phyloP scores from a whole-genome alignment of 1,284 basidiomycete species.

The Ceratobasidium sp. region DNA sequence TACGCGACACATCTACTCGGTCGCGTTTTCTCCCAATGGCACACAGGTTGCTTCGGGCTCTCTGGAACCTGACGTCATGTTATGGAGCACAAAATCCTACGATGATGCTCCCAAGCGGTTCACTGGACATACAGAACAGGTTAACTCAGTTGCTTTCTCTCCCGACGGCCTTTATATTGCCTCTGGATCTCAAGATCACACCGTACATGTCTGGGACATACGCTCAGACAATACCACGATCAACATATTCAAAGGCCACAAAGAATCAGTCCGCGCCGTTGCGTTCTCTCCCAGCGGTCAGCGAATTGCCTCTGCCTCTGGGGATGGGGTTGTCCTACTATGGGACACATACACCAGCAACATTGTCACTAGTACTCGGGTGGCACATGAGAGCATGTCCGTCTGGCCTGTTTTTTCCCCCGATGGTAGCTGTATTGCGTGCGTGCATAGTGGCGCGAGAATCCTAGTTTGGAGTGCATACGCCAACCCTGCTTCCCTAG shows the following conservation, averaged over 20 bases:
- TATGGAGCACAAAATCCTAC: conserved; percentile 3
- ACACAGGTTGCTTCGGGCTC: neutral
- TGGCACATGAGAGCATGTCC: neutral
- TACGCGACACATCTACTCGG: too few relatives aligned
- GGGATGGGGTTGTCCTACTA: neutral
- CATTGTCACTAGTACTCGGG: neutral
- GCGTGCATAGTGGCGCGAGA: neutral
- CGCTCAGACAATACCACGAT: neutral
- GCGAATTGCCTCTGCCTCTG: neutral
- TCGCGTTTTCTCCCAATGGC: neutral
- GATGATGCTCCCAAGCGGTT: neutral
- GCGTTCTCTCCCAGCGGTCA: neutral
- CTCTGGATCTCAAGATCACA: conserved; percentile 18
- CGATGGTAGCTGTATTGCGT: neutral
- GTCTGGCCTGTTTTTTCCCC: neutral
- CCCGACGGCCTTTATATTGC: conserved; percentile 23
- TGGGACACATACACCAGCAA: neutral
- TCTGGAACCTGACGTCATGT: conserved; percentile 2
- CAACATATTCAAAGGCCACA: neutral
- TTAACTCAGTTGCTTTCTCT: conserved; percentile 26
- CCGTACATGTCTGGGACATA: conserved; percentile 27
- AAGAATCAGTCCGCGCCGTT: neutral
- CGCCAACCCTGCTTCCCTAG: too few relatives aligned
- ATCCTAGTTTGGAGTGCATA: neutral
- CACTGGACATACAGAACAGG: neutral